Conservation (phyloP, 75 land plant genomes). For the Pseudotsuga menziesii region DNA sequence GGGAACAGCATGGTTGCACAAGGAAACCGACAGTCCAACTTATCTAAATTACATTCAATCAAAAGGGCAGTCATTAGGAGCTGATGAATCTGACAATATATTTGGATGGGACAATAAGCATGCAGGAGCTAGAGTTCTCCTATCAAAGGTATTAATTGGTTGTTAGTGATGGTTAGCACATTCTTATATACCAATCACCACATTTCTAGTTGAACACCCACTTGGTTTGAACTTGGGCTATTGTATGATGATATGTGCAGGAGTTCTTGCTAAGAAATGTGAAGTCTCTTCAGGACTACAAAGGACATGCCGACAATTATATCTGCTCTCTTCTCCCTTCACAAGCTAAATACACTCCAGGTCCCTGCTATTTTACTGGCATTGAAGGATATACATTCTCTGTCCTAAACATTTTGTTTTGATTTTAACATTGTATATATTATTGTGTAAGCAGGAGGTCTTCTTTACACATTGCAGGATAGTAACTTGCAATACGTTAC, state of each 20-base stretch:
- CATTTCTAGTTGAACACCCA: not conserved
- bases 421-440: not conserved
- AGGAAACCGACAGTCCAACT: constrained; percentile 47
- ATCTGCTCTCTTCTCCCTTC: constrained; percentile 73
- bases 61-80: constrained; percentile 67
- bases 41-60: constrained; percentile 65
- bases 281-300: constrained; percentile 58
- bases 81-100: constrained; percentile 54
- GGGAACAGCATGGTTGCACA: constrained; percentile 97
- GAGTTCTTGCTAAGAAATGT: constrained; percentile 52
- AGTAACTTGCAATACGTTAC: constrained; percentile 91
- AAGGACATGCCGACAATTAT: constrained; percentile 66
- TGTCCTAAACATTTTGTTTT: not conserved
- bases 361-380: constrained; percentile 22
- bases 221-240: too few relatives aligned
- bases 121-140: constrained; percentile 84
- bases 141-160: constrained; percentile 55
- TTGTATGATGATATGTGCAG: constrained; percentile 16
- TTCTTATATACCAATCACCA: not conserved
- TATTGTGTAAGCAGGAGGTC: constrained; percentile 58
- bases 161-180: too few relatives aligned
- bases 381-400: not conserved
- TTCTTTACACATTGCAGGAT: constrained; percentile 57
- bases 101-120: constrained; percentile 98
- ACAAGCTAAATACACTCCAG: constrained; percentile 57